Conservation (phyloP, 805 yeast species). For the Tetrapisispora phaffii region DNA sequence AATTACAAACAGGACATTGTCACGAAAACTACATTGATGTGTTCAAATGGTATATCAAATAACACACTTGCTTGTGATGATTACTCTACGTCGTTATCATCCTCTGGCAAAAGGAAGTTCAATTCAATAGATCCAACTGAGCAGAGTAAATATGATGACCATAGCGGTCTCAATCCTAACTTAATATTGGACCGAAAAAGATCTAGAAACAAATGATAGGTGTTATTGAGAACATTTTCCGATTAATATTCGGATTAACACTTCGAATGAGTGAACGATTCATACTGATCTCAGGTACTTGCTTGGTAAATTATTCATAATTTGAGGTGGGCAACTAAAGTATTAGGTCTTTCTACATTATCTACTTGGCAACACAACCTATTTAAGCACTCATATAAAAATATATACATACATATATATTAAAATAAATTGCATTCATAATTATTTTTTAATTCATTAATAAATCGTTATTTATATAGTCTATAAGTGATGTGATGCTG, state of each 20-base stretch:
- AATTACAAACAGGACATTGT: neutral
- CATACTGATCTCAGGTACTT: neutral
- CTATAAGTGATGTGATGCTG: neutral
- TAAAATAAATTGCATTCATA: neutral
- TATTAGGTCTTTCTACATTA: neutral
- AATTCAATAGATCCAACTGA: neutral
- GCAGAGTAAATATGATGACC: neutral
- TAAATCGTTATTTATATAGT: neutral
- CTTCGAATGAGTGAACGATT: too few species aligned
- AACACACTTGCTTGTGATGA: slow-evolving; percentile 9
- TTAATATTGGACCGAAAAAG: neutral
- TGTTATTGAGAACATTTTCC: neutral
- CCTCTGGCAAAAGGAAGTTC: neutral
- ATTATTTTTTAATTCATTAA: neutral
- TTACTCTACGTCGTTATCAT: neutral
- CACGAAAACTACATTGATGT: neutral
- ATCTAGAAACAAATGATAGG: neutral
- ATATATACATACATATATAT: neutral
- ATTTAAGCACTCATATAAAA: neutral
- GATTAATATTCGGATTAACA: too few species aligned
- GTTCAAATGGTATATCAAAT: neutral
- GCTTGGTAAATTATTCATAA: neutral
- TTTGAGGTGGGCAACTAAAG: neutral
- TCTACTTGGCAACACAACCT: neutral
- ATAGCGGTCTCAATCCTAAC: neutral